These are phyloP conservation scores for Vanderwaltozyma verrucispora DNA, from an alignment of 805 yeast species.

Conservation along the genomic window DNA sequence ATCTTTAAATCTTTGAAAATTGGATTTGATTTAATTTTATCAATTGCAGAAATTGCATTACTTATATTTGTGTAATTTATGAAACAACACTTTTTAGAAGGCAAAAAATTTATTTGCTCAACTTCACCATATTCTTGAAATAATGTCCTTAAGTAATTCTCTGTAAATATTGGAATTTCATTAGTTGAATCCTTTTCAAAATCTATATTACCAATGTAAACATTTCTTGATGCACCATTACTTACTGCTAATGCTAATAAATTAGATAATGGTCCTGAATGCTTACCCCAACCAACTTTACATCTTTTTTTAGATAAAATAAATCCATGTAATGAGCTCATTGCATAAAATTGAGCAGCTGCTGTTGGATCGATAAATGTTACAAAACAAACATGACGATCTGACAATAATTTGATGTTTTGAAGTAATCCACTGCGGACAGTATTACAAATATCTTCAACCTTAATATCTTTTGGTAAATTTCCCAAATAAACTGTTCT, in stretches of 20 bases:
- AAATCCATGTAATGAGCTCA: slow-evolving; percentile 83
- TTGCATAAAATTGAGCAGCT: slow-evolving; percentile 94
- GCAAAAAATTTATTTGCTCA: slow-evolving; percentile 84
- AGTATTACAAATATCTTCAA: slow-evolving; percentile 91
- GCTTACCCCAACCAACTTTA: slow-evolving; percentile 97
- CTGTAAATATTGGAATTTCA: slow-evolving; percentile 33
- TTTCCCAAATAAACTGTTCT: slow-evolving; percentile 88
- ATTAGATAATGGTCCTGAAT: slow-evolving; percentile 82
- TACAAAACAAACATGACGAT: slow-evolving; percentile 85
- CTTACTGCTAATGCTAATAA: slow-evolving; percentile 83
- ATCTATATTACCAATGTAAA: slow-evolving; percentile 71
- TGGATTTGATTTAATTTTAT: slow-evolving; percentile 69
- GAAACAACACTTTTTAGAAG: slow-evolving; percentile 80
- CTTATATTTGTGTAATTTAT: slow-evolving; percentile 86
- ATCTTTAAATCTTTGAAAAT: slow-evolving; percentile 66
- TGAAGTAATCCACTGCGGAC: slow-evolving; percentile 92
- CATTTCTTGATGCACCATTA: slow-evolving; percentile 89
- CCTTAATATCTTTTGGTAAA: slow-evolving; percentile 75
- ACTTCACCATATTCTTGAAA: slow-evolving; percentile 84
- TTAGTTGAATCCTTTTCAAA: slow-evolving; percentile 19
- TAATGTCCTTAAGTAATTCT: slow-evolving; percentile 54
- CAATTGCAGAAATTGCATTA: slow-evolving; percentile 85
- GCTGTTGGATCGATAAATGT: slow-evolving; percentile 95
- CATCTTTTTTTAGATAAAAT: slow-evolving; percentile 77
- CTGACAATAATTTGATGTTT: slow-evolving; percentile 66